These are phyloP conservation scores for Zygoascus flipseniorum DNA, from an alignment of 805 yeast genomes.

Conservation along the genomic window DNA sequence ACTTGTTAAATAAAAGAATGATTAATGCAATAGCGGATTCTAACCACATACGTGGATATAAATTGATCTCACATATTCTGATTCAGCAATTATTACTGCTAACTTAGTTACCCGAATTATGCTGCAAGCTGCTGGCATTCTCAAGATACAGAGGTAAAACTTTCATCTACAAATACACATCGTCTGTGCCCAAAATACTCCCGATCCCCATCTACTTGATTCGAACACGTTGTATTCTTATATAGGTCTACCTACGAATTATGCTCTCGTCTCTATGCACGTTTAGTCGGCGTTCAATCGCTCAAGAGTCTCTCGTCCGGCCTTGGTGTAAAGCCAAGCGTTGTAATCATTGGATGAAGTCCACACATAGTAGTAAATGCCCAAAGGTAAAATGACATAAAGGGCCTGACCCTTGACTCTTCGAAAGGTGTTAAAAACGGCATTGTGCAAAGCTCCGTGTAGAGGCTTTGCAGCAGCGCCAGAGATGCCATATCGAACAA, in stretches of 20 bases:
- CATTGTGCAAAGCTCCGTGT: slow-evolving; percentile 75
- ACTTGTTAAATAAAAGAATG: no score
- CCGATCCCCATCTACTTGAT: no score
- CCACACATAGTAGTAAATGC: slow-evolving; percentile 82
- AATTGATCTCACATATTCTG: no score
- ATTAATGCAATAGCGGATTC: no score
- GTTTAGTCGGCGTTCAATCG: slow-evolving; percentile 30
- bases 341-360: slow-evolving; percentile 77
- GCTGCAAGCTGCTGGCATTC: no score
- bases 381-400: slow-evolving; percentile 68
- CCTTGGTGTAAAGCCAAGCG: slow-evolving; percentile 92
- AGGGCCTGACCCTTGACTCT: slow-evolving; percentile 82
- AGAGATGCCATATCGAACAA: slow-evolving; percentile 79
- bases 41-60: no score
- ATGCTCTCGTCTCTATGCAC: neutral
- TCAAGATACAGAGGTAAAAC: no score
- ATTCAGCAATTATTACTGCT: no score
- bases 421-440: slow-evolving; percentile 89
- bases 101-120: no score
- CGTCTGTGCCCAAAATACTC: no score
- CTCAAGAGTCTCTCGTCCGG: slow-evolving; percentile 90
- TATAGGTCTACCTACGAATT: neutral
- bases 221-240: no score
- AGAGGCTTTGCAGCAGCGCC: slow-evolving; percentile 91
- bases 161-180: no score